Evolutionary conservation across 73 alveolate species (phyloP), one percentile per base, ranked within the genome.

Genomic region (Uronychia setigera): DNA sequence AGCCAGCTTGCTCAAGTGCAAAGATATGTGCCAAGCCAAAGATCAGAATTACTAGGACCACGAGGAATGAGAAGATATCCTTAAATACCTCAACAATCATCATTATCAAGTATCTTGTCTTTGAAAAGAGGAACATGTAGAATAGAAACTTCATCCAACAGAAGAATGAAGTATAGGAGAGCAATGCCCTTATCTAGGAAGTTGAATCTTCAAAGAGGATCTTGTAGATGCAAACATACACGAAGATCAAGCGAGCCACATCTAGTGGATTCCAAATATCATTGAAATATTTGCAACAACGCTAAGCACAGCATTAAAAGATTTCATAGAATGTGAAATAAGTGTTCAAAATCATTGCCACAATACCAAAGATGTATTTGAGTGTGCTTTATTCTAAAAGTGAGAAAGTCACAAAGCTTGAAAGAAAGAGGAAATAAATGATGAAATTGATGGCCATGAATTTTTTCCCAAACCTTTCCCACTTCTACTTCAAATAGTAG

Each of bases 201-300:
- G 67, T 46, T 5, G 5, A 11, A 5, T 46, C n/a, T 5, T 19
- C 67, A 46, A 19, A 5, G n/a, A 46, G 67, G 19, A 46, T 46
- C 19, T 46, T 81, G 67, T 31, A 29, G 75, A 81, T 81, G 76
- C 88, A 81, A 75, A 60, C 11, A 31, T 81, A 81, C 32, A 81
- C 57, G 5, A 60, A n/a, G 33, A 81, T 0, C 27, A 81, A 59
- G 31, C 81, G 60, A 5, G 31, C 26, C 34, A 81, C n/a, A 81
- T 81, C 88, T 9, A 81, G 32, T 81, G 81, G 75, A 32, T 81
- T 81, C 88, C 88, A 81, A 60, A 81, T 59, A 31, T 81, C 88
- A n/a, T 81, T 81, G 74, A 81, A 81, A 28, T 81, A 81, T 1
- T 26, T 31, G 31, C 67, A 46, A 19, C 1, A 1, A 27, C 57